These are phyloP conservation scores for Aspergillus sp. DNA, from an alignment of 2,329 filamentous ascomycete species.

Conservation along the genomic window DNA sequence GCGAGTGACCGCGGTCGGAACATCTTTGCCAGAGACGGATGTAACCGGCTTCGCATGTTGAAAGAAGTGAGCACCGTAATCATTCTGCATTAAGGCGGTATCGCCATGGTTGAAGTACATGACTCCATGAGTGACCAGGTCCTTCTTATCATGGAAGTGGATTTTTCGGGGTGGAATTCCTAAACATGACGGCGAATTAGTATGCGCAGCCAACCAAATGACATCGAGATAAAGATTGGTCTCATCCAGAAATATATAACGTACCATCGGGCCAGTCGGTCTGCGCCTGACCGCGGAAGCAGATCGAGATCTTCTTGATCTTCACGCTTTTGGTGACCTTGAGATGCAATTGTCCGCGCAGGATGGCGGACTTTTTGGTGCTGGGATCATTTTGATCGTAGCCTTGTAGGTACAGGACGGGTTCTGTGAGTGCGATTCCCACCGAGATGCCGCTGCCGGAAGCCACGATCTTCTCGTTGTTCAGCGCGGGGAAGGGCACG, in stretches of 20 bases:
- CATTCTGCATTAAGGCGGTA: slow-evolving; percentile 51
- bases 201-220: background rate
- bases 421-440: slow-evolving; percentile 48
- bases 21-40: slow-evolving; percentile 30
- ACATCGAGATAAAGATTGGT: too few relatives aligned
- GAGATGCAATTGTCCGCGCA: slow-evolving; percentile 79
- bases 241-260: background rate
- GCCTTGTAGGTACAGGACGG: slow-evolving; percentile 49
- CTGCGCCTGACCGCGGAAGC: slow-evolving; percentile 77
- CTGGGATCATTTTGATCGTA: slow-evolving; percentile 52
- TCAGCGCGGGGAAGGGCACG: slow-evolving; percentile 35
- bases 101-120: slow-evolving; percentile 78
- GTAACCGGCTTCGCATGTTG: slow-evolving; percentile 49
- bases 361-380: slow-evolving; percentile 71
- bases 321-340: slow-evolving; percentile 87
- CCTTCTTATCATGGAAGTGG: slow-evolving; percentile 80
- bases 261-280: slow-evolving; percentile 93
- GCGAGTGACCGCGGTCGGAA: slow-evolving; percentile 30
- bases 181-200: slow-evolving; percentile 26
- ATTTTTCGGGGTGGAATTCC: slow-evolving; percentile 84
- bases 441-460: slow-evolving; percentile 50
- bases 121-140: slow-evolving; percentile 80
- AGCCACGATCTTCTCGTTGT: slow-evolving; percentile 49
- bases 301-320: slow-evolving; percentile 85
- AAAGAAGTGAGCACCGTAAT: slow-evolving; percentile 63